Base-by-base conservation (phyloP, 495 filamentous ascomycete genomes). In the Tuber brumale region DNA sequence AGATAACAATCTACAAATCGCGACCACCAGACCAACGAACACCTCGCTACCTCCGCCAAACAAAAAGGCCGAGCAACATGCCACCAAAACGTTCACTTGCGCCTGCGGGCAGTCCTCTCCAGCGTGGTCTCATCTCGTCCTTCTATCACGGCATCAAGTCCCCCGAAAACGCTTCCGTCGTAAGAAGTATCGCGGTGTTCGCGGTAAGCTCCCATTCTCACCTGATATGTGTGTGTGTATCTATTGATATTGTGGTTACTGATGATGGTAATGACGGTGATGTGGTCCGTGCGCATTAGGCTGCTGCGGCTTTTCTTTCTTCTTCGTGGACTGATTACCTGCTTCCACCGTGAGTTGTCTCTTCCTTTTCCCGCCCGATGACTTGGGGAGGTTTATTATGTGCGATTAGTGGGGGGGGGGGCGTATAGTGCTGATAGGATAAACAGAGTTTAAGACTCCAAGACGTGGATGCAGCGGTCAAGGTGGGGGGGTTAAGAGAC, bases 81-180 rank as follows among this genome's bases (percentile, higher is more conserved):
- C 76, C 76, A 69, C 66, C 79, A 39, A 77, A 74, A 66, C 72
- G 72, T 48, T 43, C 51, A 19, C 19, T 73, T 31, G 51, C 78
- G 31, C 57, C 57, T 35, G 57, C 78, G 21, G 82, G 79, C 70
- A 81, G 81, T 73, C 80, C 85, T 77, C 85, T 85, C 77, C 87
- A 88, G 84, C 78, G 71, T 43, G 82, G 88, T 72, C 85, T 89
- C 80, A 46, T 89, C 75, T 81, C 82, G 76, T 83, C 82, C 57
- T 78, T 88, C 75, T 93, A 93, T 84, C 87, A 88, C 69, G 86
- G 91, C 76, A 76, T 92, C 82, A 92, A 89, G 69, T 87, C 88
- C 74, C 85, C 92, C 42, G 92, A 95, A 85, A 94, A 95, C 84
- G 87, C 90, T 70, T 87, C 89, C 74, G 89, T 94, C 76, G 90